Percentiles rank a stretch among this genome's conserved stretches.
These are phyloP conservation scores for Prunus davidiana DNA, from an alignment of 306 rosid genomes.

Conservation along the genomic window DNA sequence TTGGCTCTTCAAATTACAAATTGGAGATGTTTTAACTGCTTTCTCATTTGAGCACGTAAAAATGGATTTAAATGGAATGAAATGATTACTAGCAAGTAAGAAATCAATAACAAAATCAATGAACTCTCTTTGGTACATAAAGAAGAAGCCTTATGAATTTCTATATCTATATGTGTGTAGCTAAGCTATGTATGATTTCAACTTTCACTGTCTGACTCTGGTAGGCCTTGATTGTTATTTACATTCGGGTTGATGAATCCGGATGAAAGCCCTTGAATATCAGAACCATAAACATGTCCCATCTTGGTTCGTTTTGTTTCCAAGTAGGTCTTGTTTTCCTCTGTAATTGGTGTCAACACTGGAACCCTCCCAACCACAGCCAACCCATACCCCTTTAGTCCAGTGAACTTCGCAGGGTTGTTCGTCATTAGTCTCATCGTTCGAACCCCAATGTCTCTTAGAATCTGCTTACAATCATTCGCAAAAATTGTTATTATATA, in stretches of 20 bases:
- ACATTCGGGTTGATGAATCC: constrained; percentile 35
- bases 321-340: constrained; percentile 65
- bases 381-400: constrained; percentile 80
- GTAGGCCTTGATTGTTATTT: constrained; percentile 18
- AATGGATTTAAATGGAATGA: too few relatives aligned
- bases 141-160: background rate
- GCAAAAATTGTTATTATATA: background rate
- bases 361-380: constrained; percentile 80
- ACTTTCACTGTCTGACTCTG: background rate
- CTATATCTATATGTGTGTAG: background rate
- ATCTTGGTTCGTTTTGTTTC: constrained; percentile 81
- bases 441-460: constrained; percentile 73
- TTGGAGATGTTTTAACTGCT: too few relatives aligned
- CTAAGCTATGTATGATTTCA: constrained; percentile 5
- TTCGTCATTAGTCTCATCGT: constrained; percentile 84
- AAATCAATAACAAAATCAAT: constrained; percentile 1
- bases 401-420: constrained; percentile 80
- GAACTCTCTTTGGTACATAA: background rate
- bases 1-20: too few relatives aligned
- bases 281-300: constrained; percentile 92
- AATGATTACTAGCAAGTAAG: background rate
- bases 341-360: constrained; percentile 71
- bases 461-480: constrained; percentile 38
- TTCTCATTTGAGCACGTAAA: too few relatives aligned
- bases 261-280: constrained; percentile 45